phyloP scores from a whole-genome alignment of 2,329 filamentous ascomycete species.

The Fusarium sp. region DNA sequence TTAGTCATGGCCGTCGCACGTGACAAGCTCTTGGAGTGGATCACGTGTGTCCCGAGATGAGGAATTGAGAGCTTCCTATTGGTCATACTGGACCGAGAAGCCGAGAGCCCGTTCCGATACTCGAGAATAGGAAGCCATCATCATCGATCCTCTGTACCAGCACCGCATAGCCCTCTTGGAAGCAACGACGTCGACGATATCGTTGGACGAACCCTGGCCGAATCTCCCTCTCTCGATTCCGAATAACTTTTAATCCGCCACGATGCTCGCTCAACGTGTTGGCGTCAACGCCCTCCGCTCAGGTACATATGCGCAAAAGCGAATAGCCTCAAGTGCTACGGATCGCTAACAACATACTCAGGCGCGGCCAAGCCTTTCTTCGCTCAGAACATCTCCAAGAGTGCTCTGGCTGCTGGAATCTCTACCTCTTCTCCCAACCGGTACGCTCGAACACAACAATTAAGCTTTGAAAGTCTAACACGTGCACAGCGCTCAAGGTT shows the following conservation, averaged over 20 bases:
- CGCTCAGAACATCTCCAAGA: conserved; percentile 60
- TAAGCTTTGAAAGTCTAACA: conserved; percentile 4
- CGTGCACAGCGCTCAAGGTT: conserved; percentile 53
- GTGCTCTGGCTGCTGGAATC: conserved; percentile 57
- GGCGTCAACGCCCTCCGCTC: conserved; percentile 70
- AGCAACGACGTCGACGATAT: conserved; percentile 42
- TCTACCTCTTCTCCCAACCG: conserved; percentile 59
- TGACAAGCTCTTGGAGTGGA: neutral
- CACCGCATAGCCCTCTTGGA: conserved; percentile 14
- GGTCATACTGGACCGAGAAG: conserved; percentile 59
- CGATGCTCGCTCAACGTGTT: conserved; percentile 69
- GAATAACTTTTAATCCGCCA: conserved; percentile 37
- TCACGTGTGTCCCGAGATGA: conserved; percentile 53
- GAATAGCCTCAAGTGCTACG: conserved; percentile 35
- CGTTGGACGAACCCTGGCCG: conserved; percentile 38
- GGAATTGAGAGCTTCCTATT: conserved; percentile 56
- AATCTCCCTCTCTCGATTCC: conserved; percentile 15
- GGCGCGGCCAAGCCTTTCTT: conserved; percentile 62
- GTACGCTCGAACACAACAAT: conserved; percentile 52
- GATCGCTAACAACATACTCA: conserved; percentile 34
- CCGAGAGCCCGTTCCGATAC: conserved; percentile 51
- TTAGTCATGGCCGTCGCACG: conserved; percentile 22
- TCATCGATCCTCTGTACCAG: conserved; percentile 32
- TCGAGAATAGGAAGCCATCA: conserved; percentile 41
- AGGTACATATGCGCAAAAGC: conserved; percentile 55